Evolutionary conservation across 441 rosid genomes (phyloP).

Genomic region (Populus hybrid): DNA sequence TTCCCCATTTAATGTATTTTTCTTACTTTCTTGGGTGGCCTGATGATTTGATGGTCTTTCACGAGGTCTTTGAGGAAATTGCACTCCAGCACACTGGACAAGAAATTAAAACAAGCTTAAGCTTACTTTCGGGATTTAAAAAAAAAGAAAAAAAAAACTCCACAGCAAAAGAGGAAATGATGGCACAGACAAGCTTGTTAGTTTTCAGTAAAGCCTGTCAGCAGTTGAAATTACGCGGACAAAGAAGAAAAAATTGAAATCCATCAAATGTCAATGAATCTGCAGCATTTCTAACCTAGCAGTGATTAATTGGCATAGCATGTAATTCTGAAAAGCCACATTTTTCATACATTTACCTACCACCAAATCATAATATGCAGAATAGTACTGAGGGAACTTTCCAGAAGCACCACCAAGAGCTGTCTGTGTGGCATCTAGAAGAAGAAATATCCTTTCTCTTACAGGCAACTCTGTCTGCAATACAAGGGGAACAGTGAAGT

Average conservation of each 20-base stretch:
- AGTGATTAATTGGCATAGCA: not conserved
- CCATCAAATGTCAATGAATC: not conserved
- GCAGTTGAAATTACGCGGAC: not conserved
- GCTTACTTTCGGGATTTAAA: conserved; percentile 3
- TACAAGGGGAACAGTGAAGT: conserved; percentile 18
- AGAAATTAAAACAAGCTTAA: conserved; percentile 5
- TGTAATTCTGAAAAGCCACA: not conserved
- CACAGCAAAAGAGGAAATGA: not conserved
- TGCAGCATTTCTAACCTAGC: not conserved
- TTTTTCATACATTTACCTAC: conserved; percentile 44
- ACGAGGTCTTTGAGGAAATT: conserved; percentile 71
- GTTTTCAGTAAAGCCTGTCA: not conserved
- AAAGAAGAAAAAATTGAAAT: not conserved
- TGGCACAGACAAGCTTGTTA: not conserved
- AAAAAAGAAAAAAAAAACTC: not conserved
- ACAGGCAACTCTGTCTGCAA: conserved; percentile 82
- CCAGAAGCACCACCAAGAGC: conserved; percentile 92
- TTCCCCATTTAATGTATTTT: conserved; percentile 56
- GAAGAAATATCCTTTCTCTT: conserved; percentile 91
- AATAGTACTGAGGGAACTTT: conserved; percentile 83
- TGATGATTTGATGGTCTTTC: conserved; percentile 42
- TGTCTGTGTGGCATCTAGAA: conserved; percentile 96
- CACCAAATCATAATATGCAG: conserved; percentile 90
- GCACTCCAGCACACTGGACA: conserved; percentile 79
- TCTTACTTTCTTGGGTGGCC: conserved; percentile 37